Evolutionary conservation across 768 basidiomycete species (phyloP).

Genomic region (Boletus rex-veris): DNA sequence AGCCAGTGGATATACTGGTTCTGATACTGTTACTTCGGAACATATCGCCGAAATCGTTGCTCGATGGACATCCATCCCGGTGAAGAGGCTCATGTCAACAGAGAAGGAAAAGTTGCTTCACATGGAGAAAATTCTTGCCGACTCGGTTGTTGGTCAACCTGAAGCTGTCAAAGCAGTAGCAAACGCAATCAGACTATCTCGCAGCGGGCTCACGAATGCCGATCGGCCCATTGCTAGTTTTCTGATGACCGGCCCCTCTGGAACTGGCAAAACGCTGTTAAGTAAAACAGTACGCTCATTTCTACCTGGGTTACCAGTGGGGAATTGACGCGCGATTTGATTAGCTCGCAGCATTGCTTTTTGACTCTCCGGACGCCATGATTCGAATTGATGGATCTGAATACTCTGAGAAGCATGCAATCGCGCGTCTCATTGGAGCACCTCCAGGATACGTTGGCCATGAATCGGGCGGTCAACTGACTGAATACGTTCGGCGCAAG

Average conservation of each 20-base stretch:
- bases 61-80: constrained; percentile 91
- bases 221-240: constrained; percentile 89
- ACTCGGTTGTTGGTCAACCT: constrained; percentile 83
- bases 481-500: constrained; percentile 89
- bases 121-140: constrained; percentile 81
- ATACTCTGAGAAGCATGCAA: constrained; percentile 81
- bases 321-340: constrained; percentile 2
- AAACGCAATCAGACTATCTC: constrained; percentile 88
- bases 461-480: constrained; percentile 86
- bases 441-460: constrained; percentile 92
- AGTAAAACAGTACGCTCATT: constrained; percentile 71
- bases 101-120: constrained; percentile 85
- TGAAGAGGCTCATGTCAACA: constrained; percentile 79
- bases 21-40: constrained; percentile 78
- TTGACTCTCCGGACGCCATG: constrained; percentile 89
- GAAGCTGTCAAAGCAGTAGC: constrained; percentile 91
- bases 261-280: constrained; percentile 87
- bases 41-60: constrained; percentile 94
- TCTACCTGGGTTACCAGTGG: background rate
- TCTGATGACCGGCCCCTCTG: constrained; percentile 88
- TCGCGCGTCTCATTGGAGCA: constrained; percentile 64
- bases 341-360: constrained; percentile 83
- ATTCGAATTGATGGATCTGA: constrained; percentile 91
- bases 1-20: constrained; percentile 45
- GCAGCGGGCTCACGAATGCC: constrained; percentile 90